Evolutionary conservation across 2,329 filamentous ascomycete genomes (phyloP).

Genomic region (Leptosphaerulina australis): DNA sequence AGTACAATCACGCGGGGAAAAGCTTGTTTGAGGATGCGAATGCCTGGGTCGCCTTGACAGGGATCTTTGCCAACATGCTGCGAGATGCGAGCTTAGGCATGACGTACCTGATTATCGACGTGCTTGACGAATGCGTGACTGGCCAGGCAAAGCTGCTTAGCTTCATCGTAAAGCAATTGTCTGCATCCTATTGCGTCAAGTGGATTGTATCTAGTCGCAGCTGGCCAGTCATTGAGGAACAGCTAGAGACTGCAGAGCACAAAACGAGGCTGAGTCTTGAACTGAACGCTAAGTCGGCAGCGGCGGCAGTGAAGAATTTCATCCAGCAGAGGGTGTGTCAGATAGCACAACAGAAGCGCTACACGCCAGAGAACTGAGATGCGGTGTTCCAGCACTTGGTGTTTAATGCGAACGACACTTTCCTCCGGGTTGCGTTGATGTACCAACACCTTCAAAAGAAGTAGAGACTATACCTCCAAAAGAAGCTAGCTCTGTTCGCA

Average conservation of each 20-base stretch:
- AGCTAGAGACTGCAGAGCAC: constrained; percentile 28
- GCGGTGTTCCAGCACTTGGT: constrained; percentile 25
- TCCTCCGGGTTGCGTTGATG: constrained; percentile 21
- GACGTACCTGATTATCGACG: constrained; percentile 53
- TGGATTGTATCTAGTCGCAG: constrained; percentile 52
- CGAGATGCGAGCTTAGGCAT: constrained; percentile 30
- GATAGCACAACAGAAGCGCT: constrained; percentile 35
- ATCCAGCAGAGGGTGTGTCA: constrained; percentile 44
- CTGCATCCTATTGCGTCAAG: constrained; percentile 19
- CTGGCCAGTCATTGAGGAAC: constrained; percentile 44
- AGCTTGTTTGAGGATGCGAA: constrained; percentile 16
- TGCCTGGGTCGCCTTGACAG: constrained; percentile 14
- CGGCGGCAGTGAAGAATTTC: constrained; percentile 45
- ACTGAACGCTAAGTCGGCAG: constrained; percentile 44
- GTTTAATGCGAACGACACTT: constrained; percentile 49
- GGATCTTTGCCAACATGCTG: constrained; percentile 52
- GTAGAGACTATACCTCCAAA: constrained; percentile 14
- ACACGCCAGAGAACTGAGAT: constrained; percentile 17
- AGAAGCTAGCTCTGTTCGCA: constrained; percentile 39
- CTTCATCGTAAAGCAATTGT: neutral
- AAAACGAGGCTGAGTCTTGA: constrained; percentile 40
- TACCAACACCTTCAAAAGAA: constrained; percentile 40
- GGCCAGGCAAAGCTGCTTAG: constrained; percentile 1
- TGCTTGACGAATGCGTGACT: constrained; percentile 54
- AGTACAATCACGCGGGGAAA: constrained; percentile 3